Conservation (phyloP, 2,329 filamentous ascomycete genomes). For the Aureobasidium sp. region DNA sequence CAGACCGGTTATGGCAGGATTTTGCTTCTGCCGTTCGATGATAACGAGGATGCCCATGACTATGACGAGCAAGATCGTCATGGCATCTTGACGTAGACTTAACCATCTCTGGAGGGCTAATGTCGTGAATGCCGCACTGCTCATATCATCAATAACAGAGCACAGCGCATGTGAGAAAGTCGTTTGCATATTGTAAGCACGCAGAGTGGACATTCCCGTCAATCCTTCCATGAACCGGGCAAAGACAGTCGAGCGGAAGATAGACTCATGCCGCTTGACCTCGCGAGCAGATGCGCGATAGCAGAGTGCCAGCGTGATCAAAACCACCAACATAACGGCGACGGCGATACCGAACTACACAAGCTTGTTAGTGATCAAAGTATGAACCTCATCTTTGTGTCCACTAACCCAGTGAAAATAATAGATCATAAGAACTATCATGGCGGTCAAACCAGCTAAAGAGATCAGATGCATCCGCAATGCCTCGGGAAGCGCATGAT, state of each 20-base stretch:
- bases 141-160: conserved; percentile 78
- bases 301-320: conserved; percentile 15
- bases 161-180: conserved; percentile 67
- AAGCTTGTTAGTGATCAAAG: no score
- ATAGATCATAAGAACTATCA: no score
- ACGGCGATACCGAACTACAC: no score
- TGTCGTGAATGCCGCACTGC: conserved; percentile 88
- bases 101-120: conserved; percentile 96
- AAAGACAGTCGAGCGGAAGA: conserved; percentile 81
- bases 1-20: conserved; percentile 76
- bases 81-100: conserved; percentile 72
- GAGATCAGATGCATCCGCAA: conserved; percentile 59
- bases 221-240: conserved; percentile 87
- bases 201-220: conserved; percentile 73
- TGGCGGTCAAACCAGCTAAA: no score
- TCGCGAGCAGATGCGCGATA: conserved; percentile 88
- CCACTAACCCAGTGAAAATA: no score
- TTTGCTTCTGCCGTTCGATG: conserved; percentile 78
- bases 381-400: no score
- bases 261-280: conserved; percentile 87
- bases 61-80: conserved; percentile 83
- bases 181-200: conserved; percentile 78
- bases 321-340: no score
- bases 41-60: conserved; percentile 84
- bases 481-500: conserved; percentile 81